Base-by-base conservation (phyloP, 805 yeast species). In the Monosporozyma servazzii region DNA sequence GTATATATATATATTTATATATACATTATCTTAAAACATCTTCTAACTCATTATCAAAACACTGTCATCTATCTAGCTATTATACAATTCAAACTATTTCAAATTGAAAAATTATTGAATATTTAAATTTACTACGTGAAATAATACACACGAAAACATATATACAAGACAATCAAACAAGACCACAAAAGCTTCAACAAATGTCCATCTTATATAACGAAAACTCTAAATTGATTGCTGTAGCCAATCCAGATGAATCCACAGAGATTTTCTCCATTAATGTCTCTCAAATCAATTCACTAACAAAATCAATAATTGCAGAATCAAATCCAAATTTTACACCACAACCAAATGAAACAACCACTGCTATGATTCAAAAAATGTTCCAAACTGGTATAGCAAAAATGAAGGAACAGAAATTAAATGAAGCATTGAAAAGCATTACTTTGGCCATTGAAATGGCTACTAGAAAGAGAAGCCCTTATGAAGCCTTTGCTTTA, bases 401-500 rank as follows among this genome's bases (percentile, higher is more conserved):
- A 3, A 75, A 70, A 43, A 69, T 81, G 5, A 76, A 85, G 69
- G 78, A 79, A 58, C 71, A 72, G 25, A 79, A 81, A 59, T 74
- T 74, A 54, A 69, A 69, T 3, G 89, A 82, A 11, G 82, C 88
- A 1, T 75, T 77, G 40, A 82, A 81, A 60, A 84, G 81, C 58
- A 78, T 83, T 57, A 64, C 79, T 7, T 70, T 84, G 42, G 91
- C 87, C 3, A 71, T 86, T 36, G 88, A 84, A 50, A 77, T 84
- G 76, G 79, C 84, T 15, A 65, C 73, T 46, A 60, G 62, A 48
- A 81, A 84, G 58, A 75, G 93, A 66, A 77, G 83, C 42, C 82
- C 83, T 62, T 84, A 83, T 70, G 93, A 86, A 62, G 73, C 84
- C 5, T 86, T 86, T 65, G 88, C 80, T 54, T 75, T 84, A 15